Conservation (phyloP, 2,329 filamentous ascomycete genomes). For the Cyclaneusma minus region DNA sequence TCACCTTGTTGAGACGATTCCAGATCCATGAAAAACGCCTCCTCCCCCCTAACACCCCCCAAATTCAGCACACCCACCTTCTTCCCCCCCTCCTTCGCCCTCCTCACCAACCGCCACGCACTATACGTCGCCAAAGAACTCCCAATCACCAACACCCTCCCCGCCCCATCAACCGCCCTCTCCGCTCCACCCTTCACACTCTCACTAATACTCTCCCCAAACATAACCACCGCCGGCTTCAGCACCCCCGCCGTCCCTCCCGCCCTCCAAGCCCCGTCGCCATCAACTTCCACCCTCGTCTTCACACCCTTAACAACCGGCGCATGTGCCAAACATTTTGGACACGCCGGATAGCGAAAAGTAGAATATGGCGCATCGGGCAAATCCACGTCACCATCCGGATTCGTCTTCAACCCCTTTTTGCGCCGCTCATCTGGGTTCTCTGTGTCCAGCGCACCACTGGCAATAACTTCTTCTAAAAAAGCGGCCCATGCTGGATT, state of each 20-base stretch:
- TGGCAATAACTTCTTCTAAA: slow-evolving; percentile 52
- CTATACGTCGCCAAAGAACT: slow-evolving; percentile 92
- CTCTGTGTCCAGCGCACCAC: slow-evolving; percentile 64
- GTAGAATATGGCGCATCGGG: slow-evolving; percentile 76
- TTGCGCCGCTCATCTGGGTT: slow-evolving; percentile 53
- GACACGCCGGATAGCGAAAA: slow-evolving; percentile 84
- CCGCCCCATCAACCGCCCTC: slow-evolving; percentile 60
- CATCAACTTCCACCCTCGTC: slow-evolving; percentile 52
- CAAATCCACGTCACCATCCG: slow-evolving; percentile 87
- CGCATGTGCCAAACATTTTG: slow-evolving; percentile 55
- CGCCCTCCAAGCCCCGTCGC: slow-evolving; percentile 62
- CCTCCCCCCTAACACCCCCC: slow-evolving; percentile 68
- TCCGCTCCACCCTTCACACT: slow-evolving; percentile 64
- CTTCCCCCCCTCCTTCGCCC: slow-evolving; percentile 68
- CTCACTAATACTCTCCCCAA: slow-evolving; percentile 70
- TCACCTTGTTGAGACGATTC: slow-evolving; percentile 33
- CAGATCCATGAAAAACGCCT: slow-evolving; percentile 48
- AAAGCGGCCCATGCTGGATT: slow-evolving; percentile 81
- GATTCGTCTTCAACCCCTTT: slow-evolving; percentile 68
- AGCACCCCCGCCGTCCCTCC: slow-evolving; percentile 60
- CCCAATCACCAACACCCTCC: slow-evolving; percentile 63
- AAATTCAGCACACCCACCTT: slow-evolving; percentile 80
- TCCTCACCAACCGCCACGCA: slow-evolving; percentile 77
- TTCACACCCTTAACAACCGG: slow-evolving; percentile 37
- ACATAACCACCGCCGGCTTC: slow-evolving; percentile 92